Evolutionary conservation across 2,329 filamentous ascomycete genomes (phyloP).

Genomic region (Pseudogymnoascus sp.): DNA sequence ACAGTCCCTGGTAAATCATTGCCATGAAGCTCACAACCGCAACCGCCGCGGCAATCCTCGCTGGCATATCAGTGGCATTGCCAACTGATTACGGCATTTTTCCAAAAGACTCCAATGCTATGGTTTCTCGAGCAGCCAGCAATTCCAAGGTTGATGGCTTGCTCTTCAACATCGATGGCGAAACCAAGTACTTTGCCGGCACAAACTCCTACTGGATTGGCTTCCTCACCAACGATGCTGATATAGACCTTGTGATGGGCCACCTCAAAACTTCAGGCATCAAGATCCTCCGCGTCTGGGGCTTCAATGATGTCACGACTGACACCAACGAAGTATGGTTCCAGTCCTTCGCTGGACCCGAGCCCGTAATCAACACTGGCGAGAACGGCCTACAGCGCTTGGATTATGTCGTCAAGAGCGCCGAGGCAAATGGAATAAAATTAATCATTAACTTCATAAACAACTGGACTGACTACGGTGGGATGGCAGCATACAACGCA

Average conservation of each 20-base stretch:
- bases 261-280: slow-evolving; percentile 42
- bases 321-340: slow-evolving; percentile 8
- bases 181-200: slow-evolving; percentile 40
- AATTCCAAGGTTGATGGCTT: slow-evolving; percentile 17
- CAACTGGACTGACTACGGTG: slow-evolving; percentile 61
- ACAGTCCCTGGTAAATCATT: not conserved
- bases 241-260: slow-evolving; percentile 41
- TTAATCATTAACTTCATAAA: slow-evolving; percentile 60
- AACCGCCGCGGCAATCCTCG: not conserved
- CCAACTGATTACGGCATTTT: not conserved
- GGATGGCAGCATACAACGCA: slow-evolving; percentile 49
- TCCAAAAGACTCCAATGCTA: not conserved
- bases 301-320: slow-evolving; percentile 48
- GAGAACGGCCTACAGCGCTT: slow-evolving; percentile 54
- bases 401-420: slow-evolving; percentile 53
- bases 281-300: slow-evolving; percentile 51
- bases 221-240: slow-evolving; percentile 40
- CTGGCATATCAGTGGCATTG: not conserved
- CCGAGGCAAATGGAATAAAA: slow-evolving; percentile 51
- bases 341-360: slow-evolving; percentile 27
- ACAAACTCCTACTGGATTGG: slow-evolving; percentile 47
- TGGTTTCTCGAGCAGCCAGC: not conserved
- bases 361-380: slow-evolving; percentile 55
- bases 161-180: slow-evolving; percentile 33
- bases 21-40: slow-evolving; percentile 1